Evolutionary conservation across 1,284 basidiomycete species (phyloP), one percentile per base, ranked within the genome.

Genomic region (Ceratobasidium papillatum): DNA sequence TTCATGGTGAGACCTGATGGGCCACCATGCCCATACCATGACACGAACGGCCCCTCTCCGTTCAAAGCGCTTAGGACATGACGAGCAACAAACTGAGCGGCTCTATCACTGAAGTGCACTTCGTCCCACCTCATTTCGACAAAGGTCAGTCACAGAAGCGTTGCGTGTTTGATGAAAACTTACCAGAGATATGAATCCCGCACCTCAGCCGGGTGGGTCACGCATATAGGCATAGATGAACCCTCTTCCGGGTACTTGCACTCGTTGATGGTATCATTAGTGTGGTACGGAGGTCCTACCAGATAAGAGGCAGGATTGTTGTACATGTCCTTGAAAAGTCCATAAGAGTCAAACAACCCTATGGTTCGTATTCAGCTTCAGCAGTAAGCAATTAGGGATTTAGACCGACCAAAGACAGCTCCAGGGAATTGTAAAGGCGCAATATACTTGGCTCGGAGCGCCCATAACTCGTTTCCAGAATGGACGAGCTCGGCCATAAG

Each of bases 401-500:
- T 41, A 7, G 3, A 34, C 54, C 14, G 3, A 58, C 25, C 14
- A 34, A 32, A 58, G 9, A 19, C 27, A 32, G 25, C 32, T 34
- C 51, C 51, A 17, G 79, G 80, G 14, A 84, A 63, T 47, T 52
- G 80, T 1, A 74, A 76, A 2, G 80, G 78, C 0, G 81, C 80
- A 11, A 83, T 76, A 12, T 77, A 75, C 38, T 80, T 74, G 1
- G 84, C 80, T 79, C 82, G 78, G 30, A 83, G 76, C 56, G 81
- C 77, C n/a, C 81, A 78, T 11, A 85, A 73, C 12, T 78, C 80
- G 76, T 85, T 85, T 5, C 82, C 82, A 19, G 81, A 77, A 27
- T 76, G 79, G 8, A 80, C 80, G 11, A 84, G 62, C 76, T 84
- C 82, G 1, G 79, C 79, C 80, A 85, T 84, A 73, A 80, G 79